Conservation (phyloP, 495 filamentous ascomycete species). For the Bacidia gigantensis region DNA sequence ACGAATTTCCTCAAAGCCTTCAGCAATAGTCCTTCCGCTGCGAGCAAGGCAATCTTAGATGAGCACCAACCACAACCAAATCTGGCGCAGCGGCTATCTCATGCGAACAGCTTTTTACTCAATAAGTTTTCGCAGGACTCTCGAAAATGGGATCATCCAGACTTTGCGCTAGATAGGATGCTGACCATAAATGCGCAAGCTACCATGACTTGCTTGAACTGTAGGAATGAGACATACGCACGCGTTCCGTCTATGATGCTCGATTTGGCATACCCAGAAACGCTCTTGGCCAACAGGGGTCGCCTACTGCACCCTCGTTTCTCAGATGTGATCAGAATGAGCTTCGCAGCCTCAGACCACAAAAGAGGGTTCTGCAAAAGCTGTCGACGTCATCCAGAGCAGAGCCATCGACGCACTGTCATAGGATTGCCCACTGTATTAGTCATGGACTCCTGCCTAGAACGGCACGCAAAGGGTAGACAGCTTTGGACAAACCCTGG, state of each 20-base stretch:
- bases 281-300: slow-evolving; percentile 33
- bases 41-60: slow-evolving; percentile 61
- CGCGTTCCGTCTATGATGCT: slow-evolving; percentile 58
- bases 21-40: slow-evolving; percentile 60
- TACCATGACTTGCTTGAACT: slow-evolving; percentile 65
- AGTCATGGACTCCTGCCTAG: slow-evolving; percentile 66
- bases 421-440: slow-evolving; percentile 67
- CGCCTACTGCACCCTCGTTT: slow-evolving; percentile 49
- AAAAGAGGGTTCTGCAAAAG: slow-evolving; percentile 80
- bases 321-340: slow-evolving; percentile 70
- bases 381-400: slow-evolving; percentile 73
- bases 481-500: slow-evolving; percentile 74
- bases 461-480: slow-evolving; percentile 48
- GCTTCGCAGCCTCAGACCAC: slow-evolving; percentile 70
- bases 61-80: slow-evolving; percentile 58
- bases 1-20: slow-evolving; percentile 89
- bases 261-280: slow-evolving; percentile 68
- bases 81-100: slow-evolving; percentile 61
- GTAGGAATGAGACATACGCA: slow-evolving; percentile 60
- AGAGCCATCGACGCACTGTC: slow-evolving; percentile 66
- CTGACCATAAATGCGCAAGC: not conserved
- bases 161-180: slow-evolving; percentile 44
- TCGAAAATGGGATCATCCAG: slow-evolving; percentile 42
- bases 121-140: slow-evolving; percentile 59
- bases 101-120: slow-evolving; percentile 62